Percentiles rank a stretch among this genome's conserved stretches.
These are phyloP conservation scores for Artemisia princeps DNA, from an alignment of 140 eudicot species.

Conservation along the genomic window DNA sequence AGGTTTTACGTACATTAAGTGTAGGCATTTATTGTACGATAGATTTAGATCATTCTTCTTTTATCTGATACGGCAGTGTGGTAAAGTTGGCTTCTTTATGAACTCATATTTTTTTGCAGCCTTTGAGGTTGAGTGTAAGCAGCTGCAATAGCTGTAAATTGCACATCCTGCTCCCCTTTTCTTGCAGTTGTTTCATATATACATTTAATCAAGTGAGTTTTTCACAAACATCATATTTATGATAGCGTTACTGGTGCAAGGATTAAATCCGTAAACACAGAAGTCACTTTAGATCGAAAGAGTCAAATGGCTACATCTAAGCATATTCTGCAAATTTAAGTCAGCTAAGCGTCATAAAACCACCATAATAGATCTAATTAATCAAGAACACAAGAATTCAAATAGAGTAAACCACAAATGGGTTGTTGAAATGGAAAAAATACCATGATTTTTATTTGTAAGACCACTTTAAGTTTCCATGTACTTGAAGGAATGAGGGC, in stretches of 20 bases:
- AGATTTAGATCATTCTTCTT: background rate
- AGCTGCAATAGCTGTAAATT: background rate
- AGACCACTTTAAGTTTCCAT: conserved; percentile 48
- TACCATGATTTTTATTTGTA: no score
- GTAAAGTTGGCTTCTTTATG: conserved; percentile 11
- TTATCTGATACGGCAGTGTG: background rate
- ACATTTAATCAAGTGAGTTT: conserved; percentile 4
- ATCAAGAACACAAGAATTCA: no score
- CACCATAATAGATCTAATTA: no score
- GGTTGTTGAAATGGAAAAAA: no score
- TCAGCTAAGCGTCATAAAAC: no score
- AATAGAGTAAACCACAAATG: no score
- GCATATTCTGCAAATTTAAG: no score
- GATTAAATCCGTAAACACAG: background rate
- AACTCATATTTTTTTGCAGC: conserved; percentile 3
- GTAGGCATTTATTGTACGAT: conserved; percentile 5
- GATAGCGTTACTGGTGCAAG: background rate
- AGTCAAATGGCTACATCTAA: no score
- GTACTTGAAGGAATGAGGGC: conserved; percentile 61
- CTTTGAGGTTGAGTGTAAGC: background rate
- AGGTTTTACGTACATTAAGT: background rate
- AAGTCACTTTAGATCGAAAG: background rate
- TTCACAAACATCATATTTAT: background rate
- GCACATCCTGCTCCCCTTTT: conserved; percentile 2
- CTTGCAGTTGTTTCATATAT: background rate